These are phyloP conservation scores for Ganoderma multipileum DNA, from an alignment of 1,284 basidiomycete species.

Conservation along the genomic window DNA sequence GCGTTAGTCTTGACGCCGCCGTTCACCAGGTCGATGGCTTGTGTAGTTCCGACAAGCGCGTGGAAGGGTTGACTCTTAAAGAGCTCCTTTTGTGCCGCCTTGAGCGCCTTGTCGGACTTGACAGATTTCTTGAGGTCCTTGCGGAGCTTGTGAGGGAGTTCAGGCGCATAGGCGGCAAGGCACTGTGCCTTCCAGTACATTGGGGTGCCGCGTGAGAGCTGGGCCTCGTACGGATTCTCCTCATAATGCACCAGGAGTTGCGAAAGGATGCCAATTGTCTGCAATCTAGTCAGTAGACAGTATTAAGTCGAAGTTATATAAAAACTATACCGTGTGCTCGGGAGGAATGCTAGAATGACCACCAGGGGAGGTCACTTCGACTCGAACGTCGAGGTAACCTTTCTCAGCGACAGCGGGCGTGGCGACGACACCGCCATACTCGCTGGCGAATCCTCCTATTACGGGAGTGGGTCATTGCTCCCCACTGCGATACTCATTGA, in stretches of 20 bases:
- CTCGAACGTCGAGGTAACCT: constrained; percentile 63
- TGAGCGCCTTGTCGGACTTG: constrained; percentile 50
- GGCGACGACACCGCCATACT: constrained; percentile 50
- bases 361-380: constrained; percentile 63
- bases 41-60: constrained; percentile 58
- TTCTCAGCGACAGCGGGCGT: constrained; percentile 68
- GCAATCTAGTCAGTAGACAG: neutral
- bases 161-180: constrained; percentile 52
- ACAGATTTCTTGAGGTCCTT: constrained; percentile 45
- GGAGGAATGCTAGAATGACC: constrained; percentile 75
- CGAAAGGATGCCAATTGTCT: constrained; percentile 65
- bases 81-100: constrained; percentile 48
- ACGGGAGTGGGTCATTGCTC: neutral
- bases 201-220: constrained; percentile 50
- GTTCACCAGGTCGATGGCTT: constrained; percentile 63
- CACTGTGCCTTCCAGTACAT: constrained; percentile 52
- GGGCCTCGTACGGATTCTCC: constrained; percentile 48
- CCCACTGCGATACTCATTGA: neutral
- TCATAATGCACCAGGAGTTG: constrained; percentile 59
- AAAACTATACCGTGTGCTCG: constrained; percentile 51
- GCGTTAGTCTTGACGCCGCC: constrained; percentile 72
- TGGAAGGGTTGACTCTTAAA: constrained; percentile 40
- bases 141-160: constrained; percentile 47
- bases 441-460: constrained; percentile 44
- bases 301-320: neutral